Evolutionary conservation across 2,329 filamentous ascomycete species (phyloP), one percentile per base, ranked within the genome.

Genomic region (Fusarium acutatum): DNA sequence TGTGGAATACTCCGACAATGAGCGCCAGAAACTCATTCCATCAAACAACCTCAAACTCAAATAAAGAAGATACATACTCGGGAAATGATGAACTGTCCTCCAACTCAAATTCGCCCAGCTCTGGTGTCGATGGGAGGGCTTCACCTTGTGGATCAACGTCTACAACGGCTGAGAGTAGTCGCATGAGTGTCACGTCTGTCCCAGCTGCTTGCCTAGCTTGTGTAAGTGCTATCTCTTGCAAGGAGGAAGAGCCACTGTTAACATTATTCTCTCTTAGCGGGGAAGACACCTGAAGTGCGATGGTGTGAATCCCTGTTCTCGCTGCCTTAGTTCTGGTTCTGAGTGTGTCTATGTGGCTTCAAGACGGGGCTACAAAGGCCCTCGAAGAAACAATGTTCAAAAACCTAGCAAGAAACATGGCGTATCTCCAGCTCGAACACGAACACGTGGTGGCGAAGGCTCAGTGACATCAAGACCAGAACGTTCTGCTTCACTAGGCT

Each of bases 241-340:
- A 26, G 26, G 24, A 32, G 18, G 32, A 4, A 35, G 49, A 35
- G n/a, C 32, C 13, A 15, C 13, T 22, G 22, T 72, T 73, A 41
- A 75, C 66, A 47, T 61, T 26, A 20, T 38, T 32, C 32, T 40
- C 18, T 30, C 32, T 38, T 78, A 90, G 88, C 85, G 89, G 58
- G 83, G 79, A 72, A 90, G 93, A 78, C 93, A 95, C 81, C 86
- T 95, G 54, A 95, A 94, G 80, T 95, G 93, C 79, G 92, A 95
- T 80, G 92, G 92, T 34, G 82, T 85, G 41, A 90, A 83, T 37
- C 93, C 93, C 18, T 95, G 93, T 82, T 87, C 88, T 52, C 90
- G 93, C 60, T 95, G 93, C 81, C 83, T 83, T 28, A 82, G 84
- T 57, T 86, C 88, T 53, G 87, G 88, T 63, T 83, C 86, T 24